Percentiles rank a stretch among this genome's conserved stretches.
phyloP scores from a whole-genome alignment of 2,329 filamentous ascomycete genomes.

The Cytospora piceae region DNA sequence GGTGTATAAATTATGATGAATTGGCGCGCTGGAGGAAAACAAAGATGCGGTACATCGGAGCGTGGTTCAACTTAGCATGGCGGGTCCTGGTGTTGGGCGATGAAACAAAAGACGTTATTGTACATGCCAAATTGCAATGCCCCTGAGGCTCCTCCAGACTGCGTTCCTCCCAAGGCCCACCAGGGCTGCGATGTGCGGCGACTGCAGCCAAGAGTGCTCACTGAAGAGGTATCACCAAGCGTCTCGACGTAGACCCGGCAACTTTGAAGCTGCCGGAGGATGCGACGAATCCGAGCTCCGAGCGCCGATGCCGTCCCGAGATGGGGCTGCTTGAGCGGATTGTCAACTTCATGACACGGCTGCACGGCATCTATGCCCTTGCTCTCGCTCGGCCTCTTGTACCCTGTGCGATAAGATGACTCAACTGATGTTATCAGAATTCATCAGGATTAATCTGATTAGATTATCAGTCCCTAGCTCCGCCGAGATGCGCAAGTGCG shows the following conservation, averaged over 20 bases:
- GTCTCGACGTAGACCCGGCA: neutral
- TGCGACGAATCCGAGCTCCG: neutral
- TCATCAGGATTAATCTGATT: neutral
- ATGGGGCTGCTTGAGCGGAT: neutral
- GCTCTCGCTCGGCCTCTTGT: no score
- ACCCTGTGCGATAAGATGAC: neutral
- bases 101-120: neutral
- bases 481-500: neutral
- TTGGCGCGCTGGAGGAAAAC: neutral
- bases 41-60: neutral
- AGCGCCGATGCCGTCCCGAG: neutral
- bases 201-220: neutral
- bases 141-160: neutral
- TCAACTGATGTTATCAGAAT: neutral
- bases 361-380: no score
- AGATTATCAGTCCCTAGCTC: neutral
- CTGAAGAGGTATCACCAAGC: neutral
- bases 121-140: neutral
- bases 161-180: no score
- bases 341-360: neutral
- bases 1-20: neutral
- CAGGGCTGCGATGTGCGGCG: neutral
- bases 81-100: conserved; percentile 3
- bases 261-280: neutral
- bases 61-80: neutral